phyloP scores from a whole-genome alignment of 805 yeast genomes.

The Cyberlindnera euphorbiae region DNA sequence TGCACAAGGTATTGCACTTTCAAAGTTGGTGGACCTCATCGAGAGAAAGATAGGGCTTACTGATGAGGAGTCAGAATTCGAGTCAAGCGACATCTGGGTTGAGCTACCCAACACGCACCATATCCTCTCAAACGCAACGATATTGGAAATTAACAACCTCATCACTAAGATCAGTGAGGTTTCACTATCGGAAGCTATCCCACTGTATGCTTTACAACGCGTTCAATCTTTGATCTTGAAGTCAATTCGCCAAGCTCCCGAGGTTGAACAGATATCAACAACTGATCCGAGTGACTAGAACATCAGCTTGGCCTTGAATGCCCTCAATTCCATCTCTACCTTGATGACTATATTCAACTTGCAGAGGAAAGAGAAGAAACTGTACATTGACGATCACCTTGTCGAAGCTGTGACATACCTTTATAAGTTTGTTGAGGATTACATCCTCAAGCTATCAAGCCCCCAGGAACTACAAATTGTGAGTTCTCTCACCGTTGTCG shows the following conservation, averaged over 20 bases:
- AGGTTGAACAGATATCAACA: conserved; percentile 17
- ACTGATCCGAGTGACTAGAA: conserved; percentile 1
- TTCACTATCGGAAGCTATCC: conserved; percentile 9
- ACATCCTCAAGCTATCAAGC: conserved; percentile 19
- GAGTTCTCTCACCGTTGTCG: conserved; percentile 8
- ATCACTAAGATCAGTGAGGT: conserved; percentile 20
- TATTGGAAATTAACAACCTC: conserved; percentile 21
- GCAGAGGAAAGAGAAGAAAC: conserved; percentile 35
- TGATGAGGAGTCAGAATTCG: conserved; percentile 26
- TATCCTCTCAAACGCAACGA: conserved; percentile 16
- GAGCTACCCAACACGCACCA: conserved; percentile 21
- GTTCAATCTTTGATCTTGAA: conserved; percentile 29
- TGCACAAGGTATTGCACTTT: conserved; percentile 12
- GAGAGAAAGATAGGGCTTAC: conserved; percentile 16
- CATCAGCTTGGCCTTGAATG: conserved; percentile 7
- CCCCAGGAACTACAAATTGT: conserved; percentile 1
- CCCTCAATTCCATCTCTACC: conserved; percentile 22
- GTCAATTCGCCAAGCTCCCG: conserved; percentile 24
- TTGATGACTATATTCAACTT: conserved; percentile 39
- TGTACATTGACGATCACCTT: conserved; percentile 43
- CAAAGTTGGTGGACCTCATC: conserved; percentile 9
- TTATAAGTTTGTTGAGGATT: conserved; percentile 29
- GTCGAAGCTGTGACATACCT: conserved; percentile 37
- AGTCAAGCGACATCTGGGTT: conserved; percentile 22
- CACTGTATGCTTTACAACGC: conserved; percentile 28